Percentiles rank a stretch among this genome's conserved stretches.
Conservation (phyloP, 306 rosid genomes). For the Myrica gale region DNA sequence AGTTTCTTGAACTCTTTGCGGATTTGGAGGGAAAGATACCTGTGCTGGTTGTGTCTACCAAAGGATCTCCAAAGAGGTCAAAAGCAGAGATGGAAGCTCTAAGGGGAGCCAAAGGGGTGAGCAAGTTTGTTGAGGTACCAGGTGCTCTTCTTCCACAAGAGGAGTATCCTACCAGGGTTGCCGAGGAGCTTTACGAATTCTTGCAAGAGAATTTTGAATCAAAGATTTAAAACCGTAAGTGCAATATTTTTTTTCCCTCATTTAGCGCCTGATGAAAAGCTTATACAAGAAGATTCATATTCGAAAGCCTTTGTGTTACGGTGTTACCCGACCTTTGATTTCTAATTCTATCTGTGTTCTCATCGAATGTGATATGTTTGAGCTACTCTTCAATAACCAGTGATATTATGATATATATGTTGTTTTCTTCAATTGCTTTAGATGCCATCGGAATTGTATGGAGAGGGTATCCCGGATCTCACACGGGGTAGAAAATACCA, state of each 20-base stretch:
- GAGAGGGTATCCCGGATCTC: background rate
- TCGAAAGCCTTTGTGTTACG: background rate
- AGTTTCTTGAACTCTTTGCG: slow-evolving; percentile 74
- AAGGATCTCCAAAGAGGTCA: slow-evolving; percentile 87
- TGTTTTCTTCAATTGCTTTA: background rate
- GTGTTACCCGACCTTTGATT: no score
- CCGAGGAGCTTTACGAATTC: slow-evolving; percentile 76
- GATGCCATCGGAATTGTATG: background rate
- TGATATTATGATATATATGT: background rate
- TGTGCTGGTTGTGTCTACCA: slow-evolving; percentile 61
- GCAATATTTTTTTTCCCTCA: background rate
- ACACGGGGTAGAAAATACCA: background rate
- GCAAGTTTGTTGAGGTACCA: slow-evolving; percentile 77
- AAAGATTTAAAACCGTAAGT: slow-evolving; percentile 21
- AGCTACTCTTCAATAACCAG: background rate
- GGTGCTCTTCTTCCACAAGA: slow-evolving; percentile 99
- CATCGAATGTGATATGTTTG: background rate
- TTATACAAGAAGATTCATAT: slow-evolving; percentile 26
- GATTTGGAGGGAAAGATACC: slow-evolving; percentile 68
- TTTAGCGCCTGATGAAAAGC: slow-evolving; percentile 12
- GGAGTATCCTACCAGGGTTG: slow-evolving; percentile 73
- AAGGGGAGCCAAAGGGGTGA: slow-evolving; percentile 78
- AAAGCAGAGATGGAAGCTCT: slow-evolving; percentile 97
- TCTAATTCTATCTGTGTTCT: background rate
- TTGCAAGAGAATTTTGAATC: slow-evolving; percentile 53